phyloP scores from a whole-genome alignment of 2,329 filamentous ascomycete species.

The Huntiella bhutanensis region DNA sequence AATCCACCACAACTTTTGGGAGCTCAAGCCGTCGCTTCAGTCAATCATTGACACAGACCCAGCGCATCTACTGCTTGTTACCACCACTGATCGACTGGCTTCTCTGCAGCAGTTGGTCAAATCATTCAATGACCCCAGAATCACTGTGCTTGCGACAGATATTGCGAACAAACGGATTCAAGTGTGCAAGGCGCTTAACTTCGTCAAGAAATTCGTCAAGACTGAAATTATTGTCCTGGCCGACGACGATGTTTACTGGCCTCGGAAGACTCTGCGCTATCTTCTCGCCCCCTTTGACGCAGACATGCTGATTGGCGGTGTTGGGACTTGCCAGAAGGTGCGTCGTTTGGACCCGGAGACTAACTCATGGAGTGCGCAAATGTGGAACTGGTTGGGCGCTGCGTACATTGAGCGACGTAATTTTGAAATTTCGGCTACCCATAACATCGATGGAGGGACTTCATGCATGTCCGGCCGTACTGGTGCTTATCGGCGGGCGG shows the following conservation, averaged over 20 bases:
- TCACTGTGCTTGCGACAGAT: conserved; percentile 55
- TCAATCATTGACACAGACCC: conserved; percentile 56
- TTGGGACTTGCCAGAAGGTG: conserved; percentile 79
- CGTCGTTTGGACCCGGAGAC: conserved; percentile 46
- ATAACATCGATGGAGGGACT: conserved; percentile 86
- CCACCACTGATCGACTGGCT: conserved; percentile 60
- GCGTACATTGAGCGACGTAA: conserved; percentile 87
- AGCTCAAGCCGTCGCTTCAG: conserved; percentile 62
- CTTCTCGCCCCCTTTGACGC: conserved; percentile 75
- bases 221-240: conserved; percentile 82
- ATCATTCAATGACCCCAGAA: conserved; percentile 37
- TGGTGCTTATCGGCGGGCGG: conserved; percentile 76
- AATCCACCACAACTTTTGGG: conserved; percentile 70
- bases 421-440: conserved; percentile 91
- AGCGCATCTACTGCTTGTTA: conserved; percentile 64
- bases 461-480: conserved; percentile 92
- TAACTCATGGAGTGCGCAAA: conserved; percentile 29
- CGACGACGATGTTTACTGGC: conserved; percentile 92
- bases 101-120: conserved; percentile 44
- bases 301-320: conserved; percentile 62
- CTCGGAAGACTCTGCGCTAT: conserved; percentile 69
- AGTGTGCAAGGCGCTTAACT: conserved; percentile 75
- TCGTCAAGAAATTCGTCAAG: conserved; percentile 52
- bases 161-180: conserved; percentile 93
- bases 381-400: conserved; percentile 80